Evolutionary conservation across 2,329 filamentous ascomycete genomes (phyloP), one percentile per base, ranked within the genome.

Genomic region (Fusarium scirpi): DNA sequence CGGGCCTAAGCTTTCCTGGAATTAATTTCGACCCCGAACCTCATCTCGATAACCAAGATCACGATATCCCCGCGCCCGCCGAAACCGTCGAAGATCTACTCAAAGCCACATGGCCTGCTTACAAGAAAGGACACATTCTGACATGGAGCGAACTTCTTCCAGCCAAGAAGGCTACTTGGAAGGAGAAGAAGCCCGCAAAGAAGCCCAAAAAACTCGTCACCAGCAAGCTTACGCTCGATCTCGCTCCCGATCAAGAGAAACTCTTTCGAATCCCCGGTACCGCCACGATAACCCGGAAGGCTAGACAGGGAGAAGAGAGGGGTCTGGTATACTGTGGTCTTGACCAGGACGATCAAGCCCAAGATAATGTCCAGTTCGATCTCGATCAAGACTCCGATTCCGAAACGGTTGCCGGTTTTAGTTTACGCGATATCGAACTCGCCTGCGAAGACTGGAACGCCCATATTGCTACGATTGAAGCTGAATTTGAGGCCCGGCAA

Each of bases 391-490:
- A 85, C 5, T 85, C 85, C 1, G 86, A 89, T 49, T 80, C 87
- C 16, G 91, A 95, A 73, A 87, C 86, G 22, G 84, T 96, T 20
- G 92, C 90, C 32, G 93, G 93, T 3, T 89, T 93, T 66, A 92
- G 88, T 1, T 87, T 95, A 79, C 88, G 91, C 55, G 94, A 98
- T 75, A 89, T 99, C 58, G 89, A 93, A 61, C 88, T 97, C 48
- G 89, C 96, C 8, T 98, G 94, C 76, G 89, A 93, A 63, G 93
- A 98, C 78, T 98, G 94, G 92, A 90, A 92, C 58, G 81, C 89
- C 20, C 85, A 89, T 47, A 89, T 90, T 54, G 81, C 86, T 24
- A 79, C 84, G 27, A 82, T 85, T 25, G 78, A 85, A 66, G 63
- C 70, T 15, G 76, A 80, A 5, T 83, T 82, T 72, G 77, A 76